Evolutionary conservation across 192 early-diverging fungal species (phyloP).

Genomic region (Geranomyces michiganensis): DNA sequence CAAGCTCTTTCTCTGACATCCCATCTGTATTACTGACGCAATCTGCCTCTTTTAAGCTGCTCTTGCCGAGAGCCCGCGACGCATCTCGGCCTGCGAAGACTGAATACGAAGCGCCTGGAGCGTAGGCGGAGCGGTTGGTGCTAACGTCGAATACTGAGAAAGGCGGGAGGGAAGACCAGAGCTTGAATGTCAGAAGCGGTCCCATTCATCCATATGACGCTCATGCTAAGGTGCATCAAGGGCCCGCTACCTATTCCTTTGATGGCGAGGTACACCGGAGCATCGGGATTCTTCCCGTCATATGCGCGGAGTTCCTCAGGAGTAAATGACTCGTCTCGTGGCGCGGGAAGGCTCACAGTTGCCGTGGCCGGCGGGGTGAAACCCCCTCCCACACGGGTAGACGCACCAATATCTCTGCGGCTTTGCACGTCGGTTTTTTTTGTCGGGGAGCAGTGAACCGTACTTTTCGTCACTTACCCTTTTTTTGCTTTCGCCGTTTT

Average conservation of each 20-base stretch:
- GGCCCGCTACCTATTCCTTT: constrained; percentile 62
- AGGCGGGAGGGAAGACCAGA: neutral
- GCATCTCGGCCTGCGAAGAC: constrained; percentile 81
- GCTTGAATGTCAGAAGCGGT: neutral
- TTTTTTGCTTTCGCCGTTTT: no score
- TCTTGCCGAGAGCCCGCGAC: constrained; percentile 69
- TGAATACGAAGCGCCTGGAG: constrained; percentile 62
- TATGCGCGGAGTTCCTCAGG: constrained; percentile 58
- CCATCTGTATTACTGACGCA: constrained; percentile 71
- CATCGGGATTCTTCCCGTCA: constrained; percentile 57
- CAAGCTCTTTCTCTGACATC: constrained; percentile 67
- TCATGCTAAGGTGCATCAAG: neutral
- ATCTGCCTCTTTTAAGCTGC: constrained; percentile 67
- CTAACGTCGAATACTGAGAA: constrained; percentile 70
- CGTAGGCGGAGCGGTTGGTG: constrained; percentile 60
- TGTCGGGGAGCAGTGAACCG: no score
- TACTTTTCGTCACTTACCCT: no score
- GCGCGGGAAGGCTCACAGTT: neutral
- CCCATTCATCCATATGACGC: no score
- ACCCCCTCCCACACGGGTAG: no score
- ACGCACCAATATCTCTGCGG: no score
- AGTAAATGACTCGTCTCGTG: constrained; percentile 39
- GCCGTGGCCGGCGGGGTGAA: constrained; percentile 4
- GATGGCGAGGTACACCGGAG: constrained; percentile 74
- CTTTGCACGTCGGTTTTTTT: no score